Evolutionary conservation across 176 grass and related monocot species (phyloP).

Genomic region (Calamus simplicifolius): DNA sequence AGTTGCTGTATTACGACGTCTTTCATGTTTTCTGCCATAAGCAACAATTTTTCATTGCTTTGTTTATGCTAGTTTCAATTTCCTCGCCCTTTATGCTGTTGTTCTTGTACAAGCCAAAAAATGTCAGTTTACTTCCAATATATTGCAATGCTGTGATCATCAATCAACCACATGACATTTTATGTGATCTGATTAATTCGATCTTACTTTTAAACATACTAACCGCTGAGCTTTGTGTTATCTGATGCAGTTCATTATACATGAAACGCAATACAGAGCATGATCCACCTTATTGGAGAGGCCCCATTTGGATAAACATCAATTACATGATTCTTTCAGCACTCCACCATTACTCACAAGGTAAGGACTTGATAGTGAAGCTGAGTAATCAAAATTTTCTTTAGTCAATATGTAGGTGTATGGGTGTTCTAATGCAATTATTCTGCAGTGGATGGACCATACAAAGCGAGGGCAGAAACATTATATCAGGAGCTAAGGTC

Average conservation of each 20-base stretch:
- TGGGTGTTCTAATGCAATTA: neutral
- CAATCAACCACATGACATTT: neutral
- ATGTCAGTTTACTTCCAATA: too few species aligned
- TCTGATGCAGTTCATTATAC: conserved; percentile 65
- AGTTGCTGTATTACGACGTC: too few species aligned
- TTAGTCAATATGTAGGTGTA: too few species aligned
- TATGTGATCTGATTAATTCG: neutral
- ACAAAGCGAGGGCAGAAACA: conserved; percentile 39
- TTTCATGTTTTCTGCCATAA: too few species aligned
- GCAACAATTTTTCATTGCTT: too few species aligned
- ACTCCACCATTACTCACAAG: conserved; percentile 68
- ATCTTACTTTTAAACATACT: neutral
- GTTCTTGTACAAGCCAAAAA: too few species aligned
- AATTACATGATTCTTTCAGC: conserved; percentile 96
- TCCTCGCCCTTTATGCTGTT: too few species aligned
- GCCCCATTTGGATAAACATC: conserved; percentile 99
- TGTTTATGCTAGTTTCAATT: too few species aligned
- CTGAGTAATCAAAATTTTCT: too few species aligned
- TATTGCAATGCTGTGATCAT: too few species aligned
- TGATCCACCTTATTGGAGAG: conserved; percentile 93
- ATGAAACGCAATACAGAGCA: conserved; percentile 95
- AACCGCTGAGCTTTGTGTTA: conserved; percentile 13
- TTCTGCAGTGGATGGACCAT: conserved; percentile 66
- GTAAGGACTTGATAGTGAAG: conserved; percentile 26
- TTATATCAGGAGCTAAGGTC: conserved; percentile 67